phyloP scores from a whole-genome alignment of 148 eudicot genomes.

The Fagopyrum homotropicum region DNA sequence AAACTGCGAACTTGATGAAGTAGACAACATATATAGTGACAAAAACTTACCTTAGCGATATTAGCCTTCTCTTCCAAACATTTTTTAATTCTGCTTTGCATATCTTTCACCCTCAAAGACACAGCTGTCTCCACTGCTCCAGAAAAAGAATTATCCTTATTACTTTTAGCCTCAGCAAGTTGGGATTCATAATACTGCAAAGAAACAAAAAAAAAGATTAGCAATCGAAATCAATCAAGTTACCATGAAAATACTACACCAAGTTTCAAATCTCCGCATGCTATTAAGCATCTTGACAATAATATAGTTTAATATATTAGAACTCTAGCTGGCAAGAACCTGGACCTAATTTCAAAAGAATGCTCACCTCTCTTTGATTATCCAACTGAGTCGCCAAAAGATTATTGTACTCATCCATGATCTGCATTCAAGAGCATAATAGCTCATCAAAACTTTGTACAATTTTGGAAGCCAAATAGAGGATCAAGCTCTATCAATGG shows the following conservation, averaged over 20 bases:
- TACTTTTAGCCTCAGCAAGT: constrained; percentile 63
- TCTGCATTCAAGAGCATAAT: constrained; percentile 30
- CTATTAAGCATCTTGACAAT: neutral
- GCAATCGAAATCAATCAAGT: neutral
- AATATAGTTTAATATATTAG: neutral
- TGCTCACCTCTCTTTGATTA: constrained; percentile 76
- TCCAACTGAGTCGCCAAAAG: constrained; percentile 89
- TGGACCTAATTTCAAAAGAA: neutral
- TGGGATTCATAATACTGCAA: constrained; percentile 73
- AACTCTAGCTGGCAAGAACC: neutral
- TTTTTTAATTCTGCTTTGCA: constrained; percentile 45
- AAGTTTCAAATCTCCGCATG: neutral
- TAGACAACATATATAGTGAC: neutral
- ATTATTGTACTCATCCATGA: constrained; percentile 79
- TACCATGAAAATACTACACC: neutral
- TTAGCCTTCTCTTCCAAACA: constrained; percentile 41
- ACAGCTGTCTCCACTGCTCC: constrained; percentile 57
- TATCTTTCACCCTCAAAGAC: constrained; percentile 44
- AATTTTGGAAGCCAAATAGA: neutral
- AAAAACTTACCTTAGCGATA: constrained; percentile 41
- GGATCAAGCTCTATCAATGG: neutral
- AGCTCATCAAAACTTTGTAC: neutral
- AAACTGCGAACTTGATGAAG: neutral
- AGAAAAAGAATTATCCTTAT: constrained; percentile 38
- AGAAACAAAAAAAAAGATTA: neutral